These are phyloP conservation scores for Solanum ahanhuiri DNA, from an alignment of 257 asterid genomes.

Conservation along the genomic window DNA sequence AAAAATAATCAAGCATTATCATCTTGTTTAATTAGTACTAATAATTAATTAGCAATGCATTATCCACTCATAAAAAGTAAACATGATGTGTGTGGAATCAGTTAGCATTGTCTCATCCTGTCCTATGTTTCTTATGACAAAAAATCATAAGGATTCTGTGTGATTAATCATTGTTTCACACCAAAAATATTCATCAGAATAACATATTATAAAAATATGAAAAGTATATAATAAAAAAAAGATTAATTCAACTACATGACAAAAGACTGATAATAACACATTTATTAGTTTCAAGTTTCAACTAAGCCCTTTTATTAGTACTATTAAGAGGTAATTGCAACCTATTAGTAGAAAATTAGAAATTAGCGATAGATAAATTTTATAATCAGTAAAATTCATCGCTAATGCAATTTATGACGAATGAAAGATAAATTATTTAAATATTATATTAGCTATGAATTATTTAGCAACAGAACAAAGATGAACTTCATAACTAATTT, in stretches of 20 bases:
- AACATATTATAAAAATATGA: neutral
- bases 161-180: neutral
- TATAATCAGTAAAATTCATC: neutral
- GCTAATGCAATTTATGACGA: neutral
- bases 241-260: neutral
- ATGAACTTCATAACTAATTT: neutral
- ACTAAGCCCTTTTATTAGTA: neutral
- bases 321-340: neutral
- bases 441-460: no score
- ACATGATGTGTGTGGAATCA: neutral
- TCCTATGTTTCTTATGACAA: slow-evolving; percentile 3
- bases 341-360: neutral
- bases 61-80: neutral
- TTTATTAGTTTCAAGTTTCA: neutral
- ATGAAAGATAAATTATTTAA: neutral
- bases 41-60: neutral
- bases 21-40: neutral
- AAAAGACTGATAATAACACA: neutral
- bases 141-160: neutral
- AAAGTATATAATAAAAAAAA: neutral
- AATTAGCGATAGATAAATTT: neutral
- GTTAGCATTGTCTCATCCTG: neutral
- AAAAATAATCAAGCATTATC: neutral
- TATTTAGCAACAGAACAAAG: neutral
- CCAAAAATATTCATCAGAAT: neutral